A percentile compares a stretch with the other conserved stretches of the same genome.
Evolutionary conservation across 2,329 filamentous ascomycete genomes (phyloP).

Genomic region (Hymenotorrendiella dingleyae): DNA sequence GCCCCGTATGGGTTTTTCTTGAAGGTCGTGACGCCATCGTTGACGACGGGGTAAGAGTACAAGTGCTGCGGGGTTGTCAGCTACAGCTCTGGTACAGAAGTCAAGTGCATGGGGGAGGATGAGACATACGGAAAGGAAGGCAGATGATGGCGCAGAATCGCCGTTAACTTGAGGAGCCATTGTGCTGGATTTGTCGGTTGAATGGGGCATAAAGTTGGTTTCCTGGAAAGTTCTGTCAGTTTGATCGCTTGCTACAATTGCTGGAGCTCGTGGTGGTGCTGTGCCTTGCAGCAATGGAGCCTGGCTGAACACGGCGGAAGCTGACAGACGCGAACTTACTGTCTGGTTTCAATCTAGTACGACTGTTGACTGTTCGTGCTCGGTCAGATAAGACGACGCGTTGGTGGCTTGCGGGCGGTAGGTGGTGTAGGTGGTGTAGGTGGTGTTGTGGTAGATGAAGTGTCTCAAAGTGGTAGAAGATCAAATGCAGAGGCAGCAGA

Average conservation of each 20-base stretch:
- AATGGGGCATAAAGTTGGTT: slow-evolving; percentile 16
- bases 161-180: slow-evolving; percentile 45
- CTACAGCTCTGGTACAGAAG: neutral
- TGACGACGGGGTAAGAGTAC: slow-evolving; percentile 75
- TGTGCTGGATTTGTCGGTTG: slow-evolving; percentile 8
- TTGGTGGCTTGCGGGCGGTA: neutral
- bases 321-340: too few relatives aligned
- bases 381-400: too few relatives aligned
- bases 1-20: slow-evolving; percentile 78
- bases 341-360: neutral
- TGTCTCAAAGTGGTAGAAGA: slow-evolving; percentile 5
- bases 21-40: slow-evolving; percentile 71
- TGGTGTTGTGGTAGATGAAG: too few relatives aligned
- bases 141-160: slow-evolving; percentile 41
- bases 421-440: neutral
- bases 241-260: slow-evolving; percentile 2
- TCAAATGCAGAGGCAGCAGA: neutral
- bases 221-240: slow-evolving; percentile 4
- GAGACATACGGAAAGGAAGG: slow-evolving; percentile 42
- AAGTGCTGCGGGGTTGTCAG: slow-evolving; percentile 57
- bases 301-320: neutral
- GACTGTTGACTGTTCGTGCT: neutral
- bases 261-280: neutral
- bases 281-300: slow-evolving; percentile 1
- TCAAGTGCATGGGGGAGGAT: neutral